Evolutionary conservation across 2,329 filamentous ascomycete genomes (phyloP), one percentile per base, ranked within the genome.

Genomic region (Cucurbitaria berberidis): DNA sequence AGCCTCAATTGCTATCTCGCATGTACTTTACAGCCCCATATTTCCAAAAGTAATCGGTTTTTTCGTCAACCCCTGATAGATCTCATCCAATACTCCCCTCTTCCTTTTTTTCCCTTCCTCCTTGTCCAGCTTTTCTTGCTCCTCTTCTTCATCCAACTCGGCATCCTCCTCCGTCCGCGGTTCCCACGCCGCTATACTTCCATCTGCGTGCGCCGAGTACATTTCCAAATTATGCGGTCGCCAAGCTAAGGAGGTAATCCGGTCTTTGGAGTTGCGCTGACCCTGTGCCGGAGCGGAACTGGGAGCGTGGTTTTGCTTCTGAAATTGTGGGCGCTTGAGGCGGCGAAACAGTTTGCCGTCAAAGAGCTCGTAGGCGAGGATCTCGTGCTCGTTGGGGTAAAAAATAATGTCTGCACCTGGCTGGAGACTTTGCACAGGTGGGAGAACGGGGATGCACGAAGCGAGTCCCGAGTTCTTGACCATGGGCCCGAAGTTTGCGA

Each of bases 121-220:
- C 10, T 67, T 69, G 30, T 69, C 65, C 26, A 67, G 66, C 22
- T 59, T 62, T n/a, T 74, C 70, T 11, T 72, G 67, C 29, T 74
- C 67, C 32, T 80, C 77, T 39, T 76, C 73, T 24, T 78, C 77
- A 29, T 82, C 79, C 26, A 69, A 67, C 47, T 70, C 53, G 7
- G 70, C 73, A 48, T 80, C 78, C 44, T 85, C 74, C 60, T 62
- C 83, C 70, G 60, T 84, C 75, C 79, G 78, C 2, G 90, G 89
- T 62, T 82, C 81, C 92, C 93, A 97, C 3, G 85, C 84, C 39
- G 89, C 83, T 51, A 98, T 93, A 46, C 88, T 88, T 0, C 93
- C 93, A 69, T 97, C 91, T 3, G 88, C 81, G 66, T 96, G 91
- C 1, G 87, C 89, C 47, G 91, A 95, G 75, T 91, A 96, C 51